Conservation (phyloP, 768 basidiomycete species). For the Kwoniella sp. region DNA sequence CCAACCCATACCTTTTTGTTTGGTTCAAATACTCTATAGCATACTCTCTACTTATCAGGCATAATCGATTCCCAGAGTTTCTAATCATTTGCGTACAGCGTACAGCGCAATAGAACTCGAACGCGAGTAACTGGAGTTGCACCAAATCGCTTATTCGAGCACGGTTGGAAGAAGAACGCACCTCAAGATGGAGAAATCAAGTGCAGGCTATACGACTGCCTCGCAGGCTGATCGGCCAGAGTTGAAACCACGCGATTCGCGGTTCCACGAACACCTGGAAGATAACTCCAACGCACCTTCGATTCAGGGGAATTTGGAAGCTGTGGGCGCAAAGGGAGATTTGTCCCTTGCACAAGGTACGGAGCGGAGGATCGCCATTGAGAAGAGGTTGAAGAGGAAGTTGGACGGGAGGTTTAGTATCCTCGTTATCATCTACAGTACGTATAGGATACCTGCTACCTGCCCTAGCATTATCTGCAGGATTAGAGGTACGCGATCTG, state of each 20-base stretch:
- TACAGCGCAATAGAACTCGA: too few species aligned
- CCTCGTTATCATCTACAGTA: slow-evolving; percentile 40
- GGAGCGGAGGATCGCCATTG: slow-evolving; percentile 35
- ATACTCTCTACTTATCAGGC: too few species aligned
- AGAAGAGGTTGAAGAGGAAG: slow-evolving; percentile 53
- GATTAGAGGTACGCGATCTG: background rate
- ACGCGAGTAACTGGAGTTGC: too few species aligned
- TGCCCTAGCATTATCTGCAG: too few species aligned
- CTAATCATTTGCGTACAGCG: too few species aligned
- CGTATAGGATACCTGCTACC: too few species aligned
- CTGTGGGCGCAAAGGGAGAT: slow-evolving; percentile 17
- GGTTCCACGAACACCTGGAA: slow-evolving; percentile 22
- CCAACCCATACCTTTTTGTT: too few species aligned
- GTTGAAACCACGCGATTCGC: slow-evolving; percentile 30
- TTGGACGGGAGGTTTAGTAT: slow-evolving; percentile 55
- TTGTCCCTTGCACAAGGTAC: slow-evolving; percentile 20
- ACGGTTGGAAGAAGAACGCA: too few species aligned
- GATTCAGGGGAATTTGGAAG: slow-evolving; percentile 24
- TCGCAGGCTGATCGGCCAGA: slow-evolving; percentile 4
- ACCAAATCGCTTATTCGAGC: too few species aligned
- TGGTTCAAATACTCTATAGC: too few species aligned
- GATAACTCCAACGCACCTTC: slow-evolving; percentile 5
- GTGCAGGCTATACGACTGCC: background rate
- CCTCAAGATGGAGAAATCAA: slow-evolving; percentile 17
- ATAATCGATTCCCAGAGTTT: too few species aligned